Evolutionary conservation across 768 basidiomycete genomes (phyloP).

Genomic region (Leccinellum rugosiceps): DNA sequence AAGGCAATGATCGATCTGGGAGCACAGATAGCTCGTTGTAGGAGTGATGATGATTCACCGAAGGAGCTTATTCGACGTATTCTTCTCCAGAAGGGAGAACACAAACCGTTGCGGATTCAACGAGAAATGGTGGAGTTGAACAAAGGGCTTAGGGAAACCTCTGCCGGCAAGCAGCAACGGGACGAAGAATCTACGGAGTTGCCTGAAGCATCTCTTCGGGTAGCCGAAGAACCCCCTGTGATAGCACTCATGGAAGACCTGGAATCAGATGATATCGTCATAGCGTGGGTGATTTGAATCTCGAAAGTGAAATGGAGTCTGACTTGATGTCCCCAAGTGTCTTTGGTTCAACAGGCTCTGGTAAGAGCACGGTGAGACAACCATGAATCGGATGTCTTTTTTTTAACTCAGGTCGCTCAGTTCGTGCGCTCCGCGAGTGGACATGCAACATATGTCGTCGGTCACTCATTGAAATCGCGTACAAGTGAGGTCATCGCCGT

Average conservation of each 20-base stretch:
- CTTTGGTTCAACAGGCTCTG: background rate
- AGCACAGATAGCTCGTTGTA: slow-evolving; percentile 6
- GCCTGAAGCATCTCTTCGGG: too few relatives aligned
- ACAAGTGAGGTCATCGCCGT: slow-evolving; percentile 5
- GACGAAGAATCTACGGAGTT: background rate
- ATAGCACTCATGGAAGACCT: background rate
- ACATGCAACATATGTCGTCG: background rate
- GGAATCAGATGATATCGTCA: background rate
- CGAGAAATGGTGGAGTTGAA: slow-evolving; percentile 2
- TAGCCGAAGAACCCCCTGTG: background rate
- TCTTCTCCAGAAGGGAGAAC: background rate
- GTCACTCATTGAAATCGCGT: slow-evolving; percentile 9
- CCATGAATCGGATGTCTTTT: too few relatives aligned
- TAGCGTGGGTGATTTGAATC: background rate
- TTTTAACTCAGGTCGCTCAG: background rate
- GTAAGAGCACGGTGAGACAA: background rate
- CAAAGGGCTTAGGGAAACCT: background rate
- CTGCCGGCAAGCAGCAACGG: background rate
- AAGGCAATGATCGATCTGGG: slow-evolving; percentile 1
- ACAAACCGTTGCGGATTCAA: background rate
- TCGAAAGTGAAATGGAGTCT: background rate
- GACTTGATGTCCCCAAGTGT: background rate
- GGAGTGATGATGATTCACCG: slow-evolving; percentile 7
- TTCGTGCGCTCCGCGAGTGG: slow-evolving; percentile 9
- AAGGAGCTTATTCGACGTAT: slow-evolving; percentile 8